Evolutionary conservation across 148 eudicot genomes (phyloP).

Genomic region (Oxyria digyna): DNA sequence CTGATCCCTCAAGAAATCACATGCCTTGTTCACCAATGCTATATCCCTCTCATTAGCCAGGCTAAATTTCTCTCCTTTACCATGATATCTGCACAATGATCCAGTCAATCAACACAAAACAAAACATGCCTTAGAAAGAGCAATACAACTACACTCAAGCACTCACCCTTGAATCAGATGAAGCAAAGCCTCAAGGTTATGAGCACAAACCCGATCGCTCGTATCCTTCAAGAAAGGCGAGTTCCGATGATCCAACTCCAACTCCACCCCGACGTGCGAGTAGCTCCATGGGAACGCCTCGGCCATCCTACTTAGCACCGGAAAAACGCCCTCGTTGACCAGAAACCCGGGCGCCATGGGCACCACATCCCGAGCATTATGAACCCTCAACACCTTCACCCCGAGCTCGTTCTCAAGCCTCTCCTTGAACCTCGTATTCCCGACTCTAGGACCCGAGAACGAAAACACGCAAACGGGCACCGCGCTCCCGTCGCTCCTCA

Average conservation of each 20-base stretch:
- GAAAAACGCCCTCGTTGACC: constrained; percentile 34
- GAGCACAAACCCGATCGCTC: constrained; percentile 38
- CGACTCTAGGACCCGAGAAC: constrained; percentile 64
- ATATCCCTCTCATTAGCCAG: constrained; percentile 35
- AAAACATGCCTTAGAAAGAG: not conserved
- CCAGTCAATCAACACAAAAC: not conserved
- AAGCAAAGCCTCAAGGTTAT: constrained; percentile 68
- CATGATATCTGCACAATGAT: constrained; percentile 33
- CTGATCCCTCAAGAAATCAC: constrained; percentile 42
- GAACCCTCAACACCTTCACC: constrained; percentile 67
- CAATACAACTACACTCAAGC: not conserved
- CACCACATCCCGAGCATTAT: constrained; percentile 67
- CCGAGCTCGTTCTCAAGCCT: constrained; percentile 44
- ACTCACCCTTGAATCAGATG: constrained; percentile 42
- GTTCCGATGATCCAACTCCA: constrained; percentile 50
- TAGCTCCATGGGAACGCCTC: constrained; percentile 62
- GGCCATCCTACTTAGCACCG: constrained; percentile 25
- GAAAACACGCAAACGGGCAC: constrained; percentile 42
- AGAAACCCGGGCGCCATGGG: constrained; percentile 59
- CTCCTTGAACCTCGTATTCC: constrained; percentile 52
- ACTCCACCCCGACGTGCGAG: constrained; percentile 63
- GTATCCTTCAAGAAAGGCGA: constrained; percentile 56
- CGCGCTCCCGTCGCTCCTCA: constrained; percentile 16
- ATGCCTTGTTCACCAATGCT: constrained; percentile 45
- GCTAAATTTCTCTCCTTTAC: constrained; percentile 29